Conservation (phyloP, 345 rosid genomes). For the Arabis alpina region DNA sequence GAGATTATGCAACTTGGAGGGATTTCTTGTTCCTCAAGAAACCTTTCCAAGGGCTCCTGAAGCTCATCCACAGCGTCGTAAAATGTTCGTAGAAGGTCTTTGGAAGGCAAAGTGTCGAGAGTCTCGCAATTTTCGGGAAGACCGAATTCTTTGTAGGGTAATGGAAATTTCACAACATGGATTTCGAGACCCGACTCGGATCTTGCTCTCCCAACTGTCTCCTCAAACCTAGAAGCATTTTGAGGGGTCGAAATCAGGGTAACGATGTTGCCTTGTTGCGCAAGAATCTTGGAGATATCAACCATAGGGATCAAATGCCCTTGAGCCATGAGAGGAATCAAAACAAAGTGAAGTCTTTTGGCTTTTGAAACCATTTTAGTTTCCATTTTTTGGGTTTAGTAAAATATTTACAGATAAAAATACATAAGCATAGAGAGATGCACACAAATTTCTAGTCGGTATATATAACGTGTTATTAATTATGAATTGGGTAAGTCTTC, state of each 20-base stretch:
- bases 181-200: conserved; percentile 43
- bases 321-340: conserved; percentile 79
- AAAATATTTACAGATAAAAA: conserved; percentile 13
- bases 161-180: conserved; percentile 51
- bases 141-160: conserved; percentile 65
- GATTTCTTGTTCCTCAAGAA: conserved; percentile 44
- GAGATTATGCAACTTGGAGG: conserved; percentile 78
- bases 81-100: conserved; percentile 56
- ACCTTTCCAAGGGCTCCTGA: conserved; percentile 61
- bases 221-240: conserved; percentile 61
- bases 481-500: neutral
- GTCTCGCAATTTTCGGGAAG: conserved; percentile 74
- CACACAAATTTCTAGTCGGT: neutral
- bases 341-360: conserved; percentile 58
- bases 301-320: conserved; percentile 85
- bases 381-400: conserved; percentile 15
- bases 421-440: neutral
- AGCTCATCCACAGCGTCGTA: conserved; percentile 53
- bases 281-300: conserved; percentile 68
- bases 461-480: conserved; percentile 1
- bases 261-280: conserved; percentile 54
- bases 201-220: conserved; percentile 45
- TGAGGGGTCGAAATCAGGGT: conserved; percentile 72
- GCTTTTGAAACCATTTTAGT: conserved; percentile 40
- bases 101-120: conserved; percentile 71